Evolutionary conservation across 2,329 filamentous ascomycete genomes (phyloP).

Genomic region (Aspergillus japonicus): DNA sequence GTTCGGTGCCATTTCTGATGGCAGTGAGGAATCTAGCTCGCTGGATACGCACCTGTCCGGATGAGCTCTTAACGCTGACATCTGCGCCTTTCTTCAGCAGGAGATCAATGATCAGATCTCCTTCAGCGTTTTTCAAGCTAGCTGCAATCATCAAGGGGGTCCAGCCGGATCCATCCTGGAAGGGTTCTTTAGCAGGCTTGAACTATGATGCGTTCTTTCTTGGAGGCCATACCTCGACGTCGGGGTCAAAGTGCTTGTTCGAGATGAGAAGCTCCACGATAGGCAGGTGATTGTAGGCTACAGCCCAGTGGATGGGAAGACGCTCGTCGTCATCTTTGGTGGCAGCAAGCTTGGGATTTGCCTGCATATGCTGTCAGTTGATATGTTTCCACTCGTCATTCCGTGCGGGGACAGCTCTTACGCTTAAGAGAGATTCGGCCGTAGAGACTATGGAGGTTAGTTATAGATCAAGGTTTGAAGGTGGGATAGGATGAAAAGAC

Average conservation of each 20-base stretch:
- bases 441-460: slow-evolving; percentile 55
- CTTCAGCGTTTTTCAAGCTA: slow-evolving; percentile 47
- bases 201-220: no score
- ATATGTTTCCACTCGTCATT: background rate
- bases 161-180: slow-evolving; percentile 51
- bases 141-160: slow-evolving; percentile 53
- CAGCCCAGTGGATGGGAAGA: slow-evolving; percentile 90
- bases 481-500: slow-evolving; percentile 19
- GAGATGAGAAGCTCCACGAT: slow-evolving; percentile 73
- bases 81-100: slow-evolving; percentile 49
- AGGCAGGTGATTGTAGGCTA: slow-evolving; percentile 73
- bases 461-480: slow-evolving; percentile 11
- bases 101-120: slow-evolving; percentile 46
- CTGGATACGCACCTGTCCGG: slow-evolving; percentile 39
- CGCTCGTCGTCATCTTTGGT: slow-evolving; percentile 82
- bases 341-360: slow-evolving; percentile 73
- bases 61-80: slow-evolving; percentile 43
- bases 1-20: background rate
- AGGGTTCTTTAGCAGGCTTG: background rate
- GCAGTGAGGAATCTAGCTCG: background rate
- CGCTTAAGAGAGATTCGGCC: slow-evolving; percentile 73
- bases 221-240: slow-evolving; percentile 63
- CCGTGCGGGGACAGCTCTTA: slow-evolving; percentile 39
- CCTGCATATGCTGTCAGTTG: slow-evolving; percentile 46
- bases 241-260: slow-evolving; percentile 73